Base-by-base conservation (phyloP, 2,329 filamentous ascomycete genomes). In the Pseudogymnoascus sp. region DNA sequence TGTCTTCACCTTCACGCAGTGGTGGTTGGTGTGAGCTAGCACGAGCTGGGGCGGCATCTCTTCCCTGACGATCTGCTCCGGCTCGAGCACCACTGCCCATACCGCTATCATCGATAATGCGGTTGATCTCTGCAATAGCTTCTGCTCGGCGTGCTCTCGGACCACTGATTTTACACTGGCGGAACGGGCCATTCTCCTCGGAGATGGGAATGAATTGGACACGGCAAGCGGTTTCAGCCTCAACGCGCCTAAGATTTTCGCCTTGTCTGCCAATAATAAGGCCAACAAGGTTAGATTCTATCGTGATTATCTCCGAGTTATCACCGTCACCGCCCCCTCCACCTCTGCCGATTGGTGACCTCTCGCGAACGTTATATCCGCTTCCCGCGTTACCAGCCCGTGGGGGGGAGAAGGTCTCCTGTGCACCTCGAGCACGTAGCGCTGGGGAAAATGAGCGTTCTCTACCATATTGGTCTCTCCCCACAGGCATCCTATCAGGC, bases 241-340 rank as follows among this genome's bases (percentile, higher is more conserved):
- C 93, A 67, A 96, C 91, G 64, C 90, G 87, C 68, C 91, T 83
- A 46, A 96, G 79, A 70, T 96, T 96, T 77, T 96, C 93, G 68
- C 92, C 92, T 72, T 93, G 89, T 65, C 92, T 86, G 62, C 92
- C 92, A 72, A 96, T 96, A 71, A 96, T 96, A 35, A 96, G 80
- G 44, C 92, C 92, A 61, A 96, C 92, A 59, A 96, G 82, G 70
- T 87, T 90, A 21, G 90, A 91, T 73, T 96, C 91, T 71, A 96
- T 91, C 70, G 89, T 84, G 68, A 96, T 92, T 23, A 88, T 89
- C 77, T 96, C 92, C 23, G 84, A 83, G 70, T 88, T 89, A 68
- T 91, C 89, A 69, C 89, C 86, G 56, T 79, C 80, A 61, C 73
- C 75, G 15, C 50, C 50, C 19, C 46, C 46, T 42, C 67, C 65